A percentile compares a stretch with the other conserved stretches of the same genome.
Evolutionary conservation across 1,284 basidiomycete species (phyloP).

Genomic region (Mrakiaceae sp.): DNA sequence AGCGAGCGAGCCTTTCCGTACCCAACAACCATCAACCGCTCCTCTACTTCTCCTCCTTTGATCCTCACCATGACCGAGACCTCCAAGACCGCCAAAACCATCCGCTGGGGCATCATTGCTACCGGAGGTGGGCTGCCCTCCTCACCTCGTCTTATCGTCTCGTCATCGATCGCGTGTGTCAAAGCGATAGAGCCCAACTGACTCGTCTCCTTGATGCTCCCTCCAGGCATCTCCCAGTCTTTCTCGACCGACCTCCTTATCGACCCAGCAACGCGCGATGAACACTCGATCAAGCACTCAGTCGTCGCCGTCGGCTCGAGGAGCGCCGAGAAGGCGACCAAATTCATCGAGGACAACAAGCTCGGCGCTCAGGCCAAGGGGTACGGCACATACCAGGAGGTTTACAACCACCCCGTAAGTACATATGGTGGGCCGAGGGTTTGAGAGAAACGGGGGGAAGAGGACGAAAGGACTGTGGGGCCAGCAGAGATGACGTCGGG

Average conservation of each 20-base stretch:
- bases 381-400: constrained; percentile 64
- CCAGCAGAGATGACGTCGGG: background rate
- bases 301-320: constrained; percentile 72
- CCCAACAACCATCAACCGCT: too few species aligned
- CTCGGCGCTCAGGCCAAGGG: constrained; percentile 32
- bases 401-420: constrained; percentile 57
- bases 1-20: too few species aligned
- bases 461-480: background rate
- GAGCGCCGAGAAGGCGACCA: constrained; percentile 40
- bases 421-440: background rate
- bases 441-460: background rate
- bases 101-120: constrained; percentile 37
- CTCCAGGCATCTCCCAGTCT: constrained; percentile 2
- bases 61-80: background rate
- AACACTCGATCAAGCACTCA: constrained; percentile 35
- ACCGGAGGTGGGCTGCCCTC: constrained; percentile 25
- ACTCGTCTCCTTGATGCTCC: constrained; percentile 24
- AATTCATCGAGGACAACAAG: constrained; percentile 34
- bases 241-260: constrained; percentile 17
- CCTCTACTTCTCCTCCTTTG: background rate
- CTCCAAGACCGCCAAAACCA: background rate
- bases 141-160: background rate
- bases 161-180: background rate
- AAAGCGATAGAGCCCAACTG: background rate
- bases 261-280: constrained; percentile 16